Evolutionary conservation across 768 basidiomycete species (phyloP).

Genomic region (Amanita thiersii): DNA sequence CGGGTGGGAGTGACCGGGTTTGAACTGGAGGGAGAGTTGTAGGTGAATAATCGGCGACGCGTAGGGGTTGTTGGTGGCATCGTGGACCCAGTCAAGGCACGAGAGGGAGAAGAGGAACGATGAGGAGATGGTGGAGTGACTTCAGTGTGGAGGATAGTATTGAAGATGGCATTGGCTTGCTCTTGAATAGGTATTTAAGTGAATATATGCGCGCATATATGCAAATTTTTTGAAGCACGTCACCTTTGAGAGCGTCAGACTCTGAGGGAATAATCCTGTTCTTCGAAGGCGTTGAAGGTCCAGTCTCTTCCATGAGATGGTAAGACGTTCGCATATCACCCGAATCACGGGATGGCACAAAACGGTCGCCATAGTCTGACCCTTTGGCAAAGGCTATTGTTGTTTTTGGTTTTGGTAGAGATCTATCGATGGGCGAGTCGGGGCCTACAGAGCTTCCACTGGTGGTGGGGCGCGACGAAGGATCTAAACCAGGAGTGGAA

Average conservation of each 20-base stretch:
- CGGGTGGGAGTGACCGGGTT: slow-evolving; percentile 50
- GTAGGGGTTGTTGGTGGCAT: slow-evolving; percentile 42
- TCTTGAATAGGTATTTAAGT: slow-evolving; percentile 37
- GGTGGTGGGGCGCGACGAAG: slow-evolving; percentile 35
- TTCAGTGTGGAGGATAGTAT: slow-evolving; percentile 66
- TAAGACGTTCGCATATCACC: slow-evolving; percentile 62
- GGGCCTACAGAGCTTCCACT: slow-evolving; percentile 41
- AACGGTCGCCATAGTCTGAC: slow-evolving; percentile 54
- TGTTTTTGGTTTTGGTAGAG: not conserved
- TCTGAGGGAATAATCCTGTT: slow-evolving; percentile 58
- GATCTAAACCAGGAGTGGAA: slow-evolving; percentile 48
- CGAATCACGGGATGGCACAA: slow-evolving; percentile 58
- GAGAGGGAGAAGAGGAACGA: slow-evolving; percentile 54
- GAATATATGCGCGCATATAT: not conserved
- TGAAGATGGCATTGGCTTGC: slow-evolving; percentile 81
- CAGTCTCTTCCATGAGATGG: slow-evolving; percentile 53
- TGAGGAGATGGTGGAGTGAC: slow-evolving; percentile 65
- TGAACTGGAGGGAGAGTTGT: slow-evolving; percentile 53
- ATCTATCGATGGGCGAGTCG: slow-evolving; percentile 14
- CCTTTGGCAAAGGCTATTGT: slow-evolving; percentile 10
- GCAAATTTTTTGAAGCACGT: slow-evolving; percentile 11
- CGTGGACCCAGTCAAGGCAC: slow-evolving; percentile 18
- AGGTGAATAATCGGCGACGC: slow-evolving; percentile 58
- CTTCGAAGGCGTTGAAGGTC: slow-evolving; percentile 53
- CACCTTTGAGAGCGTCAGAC: slow-evolving; percentile 72